Evolutionary conservation across 2,329 filamentous ascomycete species (phyloP), one percentile per base, ranked within the genome.

Genomic region (Exophiala calicioides): DNA sequence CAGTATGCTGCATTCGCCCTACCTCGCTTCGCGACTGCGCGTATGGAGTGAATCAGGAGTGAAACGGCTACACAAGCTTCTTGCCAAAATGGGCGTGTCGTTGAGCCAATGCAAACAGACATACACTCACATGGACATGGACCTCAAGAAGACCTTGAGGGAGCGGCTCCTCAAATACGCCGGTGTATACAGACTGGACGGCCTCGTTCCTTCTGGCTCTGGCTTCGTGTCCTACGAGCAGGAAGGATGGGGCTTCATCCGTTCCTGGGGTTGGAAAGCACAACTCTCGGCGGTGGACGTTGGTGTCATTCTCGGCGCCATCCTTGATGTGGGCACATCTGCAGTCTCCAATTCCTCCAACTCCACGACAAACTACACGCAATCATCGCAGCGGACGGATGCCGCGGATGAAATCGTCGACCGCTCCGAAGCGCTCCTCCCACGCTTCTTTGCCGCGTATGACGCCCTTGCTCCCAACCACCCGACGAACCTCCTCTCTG

Each of bases 61-160:
- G 42, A 95, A 94, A 65, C 81, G 91, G 40, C 74, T 98, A 15
- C 88, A 96, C 67, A 97, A 97, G 64, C 78, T 98, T 0, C 78
- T 98, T 2, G 93, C 93, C 32, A 98, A 97, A 68, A 98, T 98
- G 91, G 93, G 93, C 23, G 88, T 98, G 44, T 95, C 88, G 62
- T 74, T 97, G 27, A 86, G 85, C 4, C 91, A 98, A 69, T 95
- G 90, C 70, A 90, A 89, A 60, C 93, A 97, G 68, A 91, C 84
- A 64, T 98, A 97, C 65, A 89, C 90, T 0, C 93, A 98, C 67
- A 97, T 98, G 90, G 91, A 97, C 68, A 94, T 96, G 83, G 85
- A 95, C 67, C 74, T 98, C 24, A 98, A 97, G 69, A 84, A 88
- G 4, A 88, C 88, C 21, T 71, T 97, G 21, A 83, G 91, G 31